These are phyloP conservation scores for Domatiomyces globalis DNA, from an alignment of 2,329 filamentous ascomycete genomes.

Conservation along the genomic window DNA sequence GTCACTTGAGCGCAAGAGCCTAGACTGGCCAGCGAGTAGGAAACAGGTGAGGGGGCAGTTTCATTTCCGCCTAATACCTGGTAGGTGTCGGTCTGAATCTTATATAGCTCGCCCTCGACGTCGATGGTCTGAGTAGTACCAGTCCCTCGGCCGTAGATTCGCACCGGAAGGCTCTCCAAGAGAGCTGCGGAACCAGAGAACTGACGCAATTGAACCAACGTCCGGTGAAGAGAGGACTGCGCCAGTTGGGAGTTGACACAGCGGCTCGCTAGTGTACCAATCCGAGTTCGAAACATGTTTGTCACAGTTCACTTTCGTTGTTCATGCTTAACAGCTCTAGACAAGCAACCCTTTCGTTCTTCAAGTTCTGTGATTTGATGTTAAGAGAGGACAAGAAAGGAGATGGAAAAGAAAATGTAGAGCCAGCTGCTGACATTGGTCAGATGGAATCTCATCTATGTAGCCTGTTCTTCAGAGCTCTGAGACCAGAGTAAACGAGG, in stretches of 20 bases:
- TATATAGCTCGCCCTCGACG: constrained; percentile 19
- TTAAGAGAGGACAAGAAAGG: background rate
- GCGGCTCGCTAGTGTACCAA: background rate
- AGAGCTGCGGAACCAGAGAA: background rate
- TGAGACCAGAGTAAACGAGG: background rate
- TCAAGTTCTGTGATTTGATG: background rate
- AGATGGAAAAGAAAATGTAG: background rate
- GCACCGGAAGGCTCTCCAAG: constrained; percentile 12
- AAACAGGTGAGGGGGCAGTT: constrained; percentile 20
- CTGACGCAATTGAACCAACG: background rate
- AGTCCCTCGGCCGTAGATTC: constrained; percentile 16
- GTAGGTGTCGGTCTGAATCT: constrained; percentile 20
- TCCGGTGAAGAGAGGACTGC: background rate
- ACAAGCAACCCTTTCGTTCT: background rate
- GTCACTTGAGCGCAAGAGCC: constrained; percentile 22
- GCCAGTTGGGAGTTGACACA: background rate
- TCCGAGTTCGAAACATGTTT: background rate
- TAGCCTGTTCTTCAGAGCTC: background rate
- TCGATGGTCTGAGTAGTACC: constrained; percentile 18
- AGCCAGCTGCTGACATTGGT: background rate
- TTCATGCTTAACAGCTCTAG: background rate
- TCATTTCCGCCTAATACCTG: constrained; percentile 20
- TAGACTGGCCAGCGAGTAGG: constrained; percentile 21
- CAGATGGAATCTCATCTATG: background rate
- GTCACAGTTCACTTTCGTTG: background rate